Evolutionary conservation across 2,329 filamentous ascomycete genomes (phyloP), one percentile per base, ranked within the genome.

Genomic region (Xylariales sp.): DNA sequence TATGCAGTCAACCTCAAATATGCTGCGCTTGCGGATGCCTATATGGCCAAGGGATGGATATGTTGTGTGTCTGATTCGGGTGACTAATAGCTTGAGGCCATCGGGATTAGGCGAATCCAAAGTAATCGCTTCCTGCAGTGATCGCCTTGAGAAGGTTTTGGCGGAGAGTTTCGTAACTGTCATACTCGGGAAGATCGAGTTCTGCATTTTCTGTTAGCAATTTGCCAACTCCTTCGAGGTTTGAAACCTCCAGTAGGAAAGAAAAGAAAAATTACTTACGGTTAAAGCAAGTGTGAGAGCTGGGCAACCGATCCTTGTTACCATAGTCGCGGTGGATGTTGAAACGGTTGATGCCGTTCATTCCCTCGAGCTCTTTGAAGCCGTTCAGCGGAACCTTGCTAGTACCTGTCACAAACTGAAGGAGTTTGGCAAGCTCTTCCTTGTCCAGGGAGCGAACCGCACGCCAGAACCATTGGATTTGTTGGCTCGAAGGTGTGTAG

Each of bases 381-480:
- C 93, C 93, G 53, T 98, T 98, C 34, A 98, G 80, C 27, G 93
- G 93, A 32, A 98, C 94, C 67, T 98, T 98, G 62, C 87, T 94
- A 14, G 94, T 98, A 60, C 93, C 93, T 2, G 94, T 98, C 49
- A 98, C 93, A 61, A 98, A 98, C 57, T 98, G 93, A 30, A 98
- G 76, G 45, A 98, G 71, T 66, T 98, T 98, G 52, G 93, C 93
- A 43, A 88, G 87, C 67, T 98, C 94, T 68, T 98, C 94, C 68
- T 97, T 97, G 70, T 97, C 94, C 57, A 96, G 98, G 5, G 90
- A 95, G 52, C 93, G 83, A 29, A 98, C 81, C 18, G 93, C 93
- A 55, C 94, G 85, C 93, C 93, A 98, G 79, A 98, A 98, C 93
- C 93, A 98, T 61, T 97, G 90, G 42, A 98, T 95, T 60, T 98